Percentiles rank a stretch among this genome's conserved stretches.
phyloP scores from a whole-genome alignment of 202 grass and related monocot species.

The Setaria italica region DNA sequence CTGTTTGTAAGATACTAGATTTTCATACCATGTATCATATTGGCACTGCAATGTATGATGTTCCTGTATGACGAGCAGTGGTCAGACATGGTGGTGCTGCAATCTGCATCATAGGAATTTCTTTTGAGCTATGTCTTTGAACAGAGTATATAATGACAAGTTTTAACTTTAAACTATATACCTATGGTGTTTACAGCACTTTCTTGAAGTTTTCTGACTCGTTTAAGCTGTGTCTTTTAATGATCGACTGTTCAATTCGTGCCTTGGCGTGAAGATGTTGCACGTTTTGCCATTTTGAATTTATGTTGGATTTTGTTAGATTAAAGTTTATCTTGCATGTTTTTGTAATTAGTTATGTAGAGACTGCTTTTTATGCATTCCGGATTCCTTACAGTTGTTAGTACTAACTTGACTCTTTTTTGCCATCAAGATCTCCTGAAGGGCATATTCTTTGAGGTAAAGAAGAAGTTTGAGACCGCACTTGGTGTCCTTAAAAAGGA shows the following conservation, averaged over 20 bases:
- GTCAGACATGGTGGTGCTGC: background rate
- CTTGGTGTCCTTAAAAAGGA: slow-evolving; percentile 91
- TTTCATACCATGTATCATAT: background rate
- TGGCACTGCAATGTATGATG: background rate
- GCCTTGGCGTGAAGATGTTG: slow-evolving; percentile 16
- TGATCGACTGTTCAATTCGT: background rate
- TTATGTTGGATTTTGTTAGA: background rate
- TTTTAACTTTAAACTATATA: slow-evolving; percentile 1
- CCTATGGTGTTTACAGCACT: background rate
- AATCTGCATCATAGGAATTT: background rate
- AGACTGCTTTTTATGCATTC: background rate
- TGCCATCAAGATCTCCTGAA: slow-evolving; percentile 74
- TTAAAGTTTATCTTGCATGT: background rate
- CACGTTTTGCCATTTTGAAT: background rate
- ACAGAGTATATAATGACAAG: background rate
- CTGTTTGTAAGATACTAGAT: slow-evolving; percentile 9
- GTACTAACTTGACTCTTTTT: slow-evolving; percentile 38
- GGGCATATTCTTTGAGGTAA: slow-evolving; percentile 94
- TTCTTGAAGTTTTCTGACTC: background rate
- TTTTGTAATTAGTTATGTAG: background rate
- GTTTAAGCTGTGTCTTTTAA: background rate
- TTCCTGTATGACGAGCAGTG: background rate
- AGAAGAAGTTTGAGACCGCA: slow-evolving; percentile 86
- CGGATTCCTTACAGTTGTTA: background rate
- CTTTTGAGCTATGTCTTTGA: background rate